Base-by-base conservation (phyloP, 331 rosid species). In the Pyracantha coccinea region DNA sequence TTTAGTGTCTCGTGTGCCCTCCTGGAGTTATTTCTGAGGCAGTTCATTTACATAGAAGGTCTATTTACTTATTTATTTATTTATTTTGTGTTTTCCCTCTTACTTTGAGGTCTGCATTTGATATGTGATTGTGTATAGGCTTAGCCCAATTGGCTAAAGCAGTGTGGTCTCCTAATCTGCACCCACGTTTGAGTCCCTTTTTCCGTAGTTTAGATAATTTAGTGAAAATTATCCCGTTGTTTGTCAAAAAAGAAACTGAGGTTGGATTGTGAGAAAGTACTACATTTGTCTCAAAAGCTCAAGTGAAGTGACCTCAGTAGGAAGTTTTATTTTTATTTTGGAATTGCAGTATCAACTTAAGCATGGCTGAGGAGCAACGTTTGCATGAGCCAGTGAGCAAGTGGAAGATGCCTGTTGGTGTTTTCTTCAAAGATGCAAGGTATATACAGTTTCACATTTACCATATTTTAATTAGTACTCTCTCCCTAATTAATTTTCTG, bases 391-490 rank as follows among this genome's bases (percentile, higher is more conserved):
- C 81, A 50, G 79, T 75, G 73, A 83, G 67, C 84, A 76, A 75
- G 80, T 83, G 86, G 91, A 91, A 76, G 62, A 72, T 86, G 35
- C 94, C 97, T 25, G 62, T 85, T 72, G 79, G 82, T 76, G 97
- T 93, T 70, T 91, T 93, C 94, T 93, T 93, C 91, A 83, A 74
- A 86, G 96, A 89, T 59, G 86, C 91, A 83, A 91, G 97, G 98
- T 93, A 84, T 93, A 84, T 9, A 7, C 29, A 8, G 35, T 52
- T 66, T 33, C 25, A 64, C 45, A 23, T 13, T 9, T 41, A 10
- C 47, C 9, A 7, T 47, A 4, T 25, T 20, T 11, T 50, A n/a
- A 3, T 15, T 50, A 14, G 13, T 55, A 32, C 24, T 2, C 2
- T 66, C 44, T 41, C 25, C 38, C 31, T 73, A 16, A 29, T 63